Percentiles rank a stretch among this genome's conserved stretches.
These are phyloP conservation scores for Vicia faba DNA, from an alignment of 306 rosid species.

Conservation along the genomic window DNA sequence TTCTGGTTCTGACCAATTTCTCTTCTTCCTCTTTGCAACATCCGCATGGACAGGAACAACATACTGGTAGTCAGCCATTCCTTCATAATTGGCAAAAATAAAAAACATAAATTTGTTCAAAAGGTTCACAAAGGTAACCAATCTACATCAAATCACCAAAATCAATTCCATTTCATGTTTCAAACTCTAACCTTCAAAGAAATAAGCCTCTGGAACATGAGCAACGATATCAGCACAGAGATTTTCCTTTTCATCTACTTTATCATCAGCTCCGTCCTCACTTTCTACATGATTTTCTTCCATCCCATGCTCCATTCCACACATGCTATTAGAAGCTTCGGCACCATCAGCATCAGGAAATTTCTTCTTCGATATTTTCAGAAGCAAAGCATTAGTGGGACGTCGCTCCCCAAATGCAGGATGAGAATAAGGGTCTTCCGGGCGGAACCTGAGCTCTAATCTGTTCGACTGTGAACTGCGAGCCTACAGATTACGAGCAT, in stretches of 20 bases:
- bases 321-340: conserved; percentile 29
- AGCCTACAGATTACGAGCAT: conserved; percentile 48
- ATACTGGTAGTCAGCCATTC: conserved; percentile 95
- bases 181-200: conserved; percentile 75
- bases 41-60: conserved; percentile 83
- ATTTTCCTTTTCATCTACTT: conserved; percentile 39
- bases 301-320: conserved; percentile 38
- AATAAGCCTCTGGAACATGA: conserved; percentile 64
- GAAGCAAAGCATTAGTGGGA: conserved; percentile 61
- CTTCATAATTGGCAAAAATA: conserved; percentile 43
- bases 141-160: conserved; percentile 24
- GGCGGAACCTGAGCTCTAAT: conserved; percentile 84
- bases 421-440: conserved; percentile 81
- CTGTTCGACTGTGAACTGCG: conserved; percentile 55
- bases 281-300: conserved; percentile 39
- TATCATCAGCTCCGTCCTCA: conserved; percentile 19
- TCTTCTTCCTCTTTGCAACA: conserved; percentile 63
- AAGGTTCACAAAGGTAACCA: conserved; percentile 19
- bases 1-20: conserved; percentile 63
- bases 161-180: conserved; percentile 21
- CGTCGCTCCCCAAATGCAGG: conserved; percentile 84
- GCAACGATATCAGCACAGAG: conserved; percentile 67
- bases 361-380: conserved; percentile 63
- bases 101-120: conserved; percentile 26
- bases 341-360: conserved; percentile 27